Percentiles rank a stretch among this genome's conserved stretches.
Evolutionary conservation across 371 early-diverging fungal species (phyloP).

Genomic region (Mucor irregularis): DNA sequence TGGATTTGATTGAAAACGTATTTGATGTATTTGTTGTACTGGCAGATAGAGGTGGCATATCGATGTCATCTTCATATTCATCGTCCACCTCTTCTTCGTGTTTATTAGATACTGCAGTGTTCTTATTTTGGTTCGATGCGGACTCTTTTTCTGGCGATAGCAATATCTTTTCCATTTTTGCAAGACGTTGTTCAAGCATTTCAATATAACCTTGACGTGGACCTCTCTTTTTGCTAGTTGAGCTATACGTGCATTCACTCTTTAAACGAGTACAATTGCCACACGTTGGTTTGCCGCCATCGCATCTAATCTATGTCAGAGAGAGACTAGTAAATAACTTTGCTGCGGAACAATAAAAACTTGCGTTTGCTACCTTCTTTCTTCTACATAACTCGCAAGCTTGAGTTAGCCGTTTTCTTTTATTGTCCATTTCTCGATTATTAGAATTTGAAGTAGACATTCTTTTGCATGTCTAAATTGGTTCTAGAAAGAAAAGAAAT

Average conservation of each 20-base stretch:
- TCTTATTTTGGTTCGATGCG: neutral
- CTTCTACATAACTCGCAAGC: slow-evolving; percentile 83
- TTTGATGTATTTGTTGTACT: too few species aligned
- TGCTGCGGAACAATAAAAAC: slow-evolving; percentile 7
- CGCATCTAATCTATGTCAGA: slow-evolving; percentile 67
- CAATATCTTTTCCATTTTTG: slow-evolving; percentile 71
- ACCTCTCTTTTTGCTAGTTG: slow-evolving; percentile 73
- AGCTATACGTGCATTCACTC: slow-evolving; percentile 68
- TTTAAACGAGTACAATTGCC: slow-evolving; percentile 70
- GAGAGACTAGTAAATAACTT: neutral
- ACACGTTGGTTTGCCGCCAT: slow-evolving; percentile 78
- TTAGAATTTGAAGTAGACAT: too few species aligned
- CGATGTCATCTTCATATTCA: neutral
- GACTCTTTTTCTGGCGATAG: slow-evolving; percentile 13
- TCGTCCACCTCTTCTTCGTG: neutral
- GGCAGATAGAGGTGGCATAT: too few species aligned
- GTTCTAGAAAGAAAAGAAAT: too few species aligned
- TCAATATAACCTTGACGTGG: slow-evolving; percentile 83
- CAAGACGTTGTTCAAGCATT: slow-evolving; percentile 69
- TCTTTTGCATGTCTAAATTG: too few species aligned
- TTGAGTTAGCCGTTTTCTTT: slow-evolving; percentile 75
- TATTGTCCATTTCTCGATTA: slow-evolving; percentile 22
- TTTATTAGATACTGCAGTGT: neutral
- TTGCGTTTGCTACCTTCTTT: slow-evolving; percentile 64
- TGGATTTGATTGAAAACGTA: too few species aligned